Evolutionary conservation across 1,139 yeast species (phyloP), one percentile per base, ranked within the genome.

Genomic region (Candida labiduridarum): DNA sequence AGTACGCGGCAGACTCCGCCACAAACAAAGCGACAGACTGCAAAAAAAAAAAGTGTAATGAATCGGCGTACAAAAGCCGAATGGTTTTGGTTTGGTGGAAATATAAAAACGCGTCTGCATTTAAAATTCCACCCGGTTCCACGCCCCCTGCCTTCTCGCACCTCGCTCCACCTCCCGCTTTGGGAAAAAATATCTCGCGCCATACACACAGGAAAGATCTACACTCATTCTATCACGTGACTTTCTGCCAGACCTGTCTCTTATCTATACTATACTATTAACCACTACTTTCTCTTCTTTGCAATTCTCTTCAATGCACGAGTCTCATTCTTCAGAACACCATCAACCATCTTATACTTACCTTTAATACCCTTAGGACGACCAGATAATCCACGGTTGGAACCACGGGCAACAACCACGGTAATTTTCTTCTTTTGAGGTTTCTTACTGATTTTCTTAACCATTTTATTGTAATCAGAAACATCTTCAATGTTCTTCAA

Each of bases 321-420:
- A 76, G 87, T 92, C 72, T 94, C 99, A 69, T 94, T 94, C 89
- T 95, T 94, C 87, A 91, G 78, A 18, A 87, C 89, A 77, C 98
- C 98, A 72, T 94, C 99, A 60, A 94, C 98, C 99, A 95, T 94
- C 86, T 90, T 94, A 77, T 94, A 94, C 67, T 90, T 91, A 74
- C 99, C 99, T 72, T 87, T 90, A 60, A 94, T 84, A 65, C 99
- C 99, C 73, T 84, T 87, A 34, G 99, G 99, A 74, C 99, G 87
- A 51, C 99, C 99, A 59, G 90, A 79, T 48, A 92, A 74, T 55
- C 97, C 96, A 67, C 78, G 87, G 69, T 92, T 92, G 44, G 78
- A 69, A 60, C 98, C 98, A 51, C 78, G 75, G n/a, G 99, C 98
- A 58, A 85, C 92, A 55, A 94, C 96, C 57, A 90, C 80, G 0